Conservation (phyloP, 2,329 filamentous ascomycete genomes). For the Lachnellula suecica region DNA sequence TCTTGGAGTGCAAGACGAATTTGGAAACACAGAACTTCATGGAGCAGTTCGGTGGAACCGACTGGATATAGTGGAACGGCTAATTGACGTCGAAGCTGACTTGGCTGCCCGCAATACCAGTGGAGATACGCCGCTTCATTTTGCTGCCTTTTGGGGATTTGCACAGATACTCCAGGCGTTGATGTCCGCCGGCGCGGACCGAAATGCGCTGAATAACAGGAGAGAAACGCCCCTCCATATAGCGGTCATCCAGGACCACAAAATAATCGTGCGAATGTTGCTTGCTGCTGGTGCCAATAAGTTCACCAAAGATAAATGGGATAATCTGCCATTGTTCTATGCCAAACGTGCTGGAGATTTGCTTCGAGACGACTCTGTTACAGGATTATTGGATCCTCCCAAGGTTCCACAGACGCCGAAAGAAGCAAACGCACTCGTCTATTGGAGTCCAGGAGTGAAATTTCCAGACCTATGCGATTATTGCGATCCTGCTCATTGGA, state of each 20-base stretch:
- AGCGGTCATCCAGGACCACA: background rate
- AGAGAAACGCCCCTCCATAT: background rate
- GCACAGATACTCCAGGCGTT: background rate
- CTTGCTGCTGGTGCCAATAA: background rate
- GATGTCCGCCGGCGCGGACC: background rate
- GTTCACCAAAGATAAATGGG: background rate
- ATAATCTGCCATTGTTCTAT: background rate
- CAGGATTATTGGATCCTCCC: background rate
- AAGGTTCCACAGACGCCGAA: background rate
- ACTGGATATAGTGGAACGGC: background rate
- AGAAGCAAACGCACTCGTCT: background rate
- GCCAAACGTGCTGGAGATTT: background rate
- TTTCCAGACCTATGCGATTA: background rate
- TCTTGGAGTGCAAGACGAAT: background rate
- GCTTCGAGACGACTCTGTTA: background rate
- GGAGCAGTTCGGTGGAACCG: background rate
- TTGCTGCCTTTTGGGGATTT: background rate
- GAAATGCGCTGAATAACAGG: background rate
- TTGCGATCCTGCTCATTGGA: background rate
- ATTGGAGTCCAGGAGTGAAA: background rate
- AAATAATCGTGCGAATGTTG: background rate
- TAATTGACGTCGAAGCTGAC: background rate
- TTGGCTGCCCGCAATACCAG: background rate
- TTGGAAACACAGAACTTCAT: background rate
- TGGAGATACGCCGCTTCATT: background rate